These are phyloP conservation scores for Colletotrichum destructivum DNA, from an alignment of 2,329 filamentous ascomycete genomes.

Conservation along the genomic window DNA sequence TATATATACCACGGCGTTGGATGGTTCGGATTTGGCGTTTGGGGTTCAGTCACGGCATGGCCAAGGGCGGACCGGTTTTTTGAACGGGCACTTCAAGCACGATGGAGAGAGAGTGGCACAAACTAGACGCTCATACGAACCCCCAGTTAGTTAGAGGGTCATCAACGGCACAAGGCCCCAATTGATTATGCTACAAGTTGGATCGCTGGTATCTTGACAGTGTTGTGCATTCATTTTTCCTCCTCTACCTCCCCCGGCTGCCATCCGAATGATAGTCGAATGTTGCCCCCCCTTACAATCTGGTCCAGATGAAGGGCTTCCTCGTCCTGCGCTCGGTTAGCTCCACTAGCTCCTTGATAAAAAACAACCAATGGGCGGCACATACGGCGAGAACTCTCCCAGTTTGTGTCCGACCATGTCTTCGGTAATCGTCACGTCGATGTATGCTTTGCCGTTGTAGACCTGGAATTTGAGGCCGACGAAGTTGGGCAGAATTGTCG, in stretches of 20 bases:
- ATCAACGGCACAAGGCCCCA: conserved; percentile 30
- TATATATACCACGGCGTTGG: conserved; percentile 37
- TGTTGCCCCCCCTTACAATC: conserved; percentile 26
- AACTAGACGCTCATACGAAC: conserved; percentile 4
- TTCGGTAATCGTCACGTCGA: conserved; percentile 87
- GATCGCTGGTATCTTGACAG: conserved; percentile 39
- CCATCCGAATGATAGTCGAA: not conserved
- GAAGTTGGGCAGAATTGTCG: conserved; percentile 93
- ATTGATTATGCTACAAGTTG: conserved; percentile 29
- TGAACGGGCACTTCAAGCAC: conserved; percentile 3
- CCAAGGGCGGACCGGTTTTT: conserved; percentile 11
- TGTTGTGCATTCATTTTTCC: conserved; percentile 37
- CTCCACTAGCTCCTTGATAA: not conserved
- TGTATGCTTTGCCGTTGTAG: conserved; percentile 91
- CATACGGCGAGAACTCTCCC: conserved; percentile 91
- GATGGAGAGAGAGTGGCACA: conserved; percentile 9
- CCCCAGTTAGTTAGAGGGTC: conserved; percentile 7
- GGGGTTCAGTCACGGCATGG: conserved; percentile 19
- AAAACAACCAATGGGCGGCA: conserved; percentile 46
- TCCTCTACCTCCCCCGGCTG: conserved; percentile 15
- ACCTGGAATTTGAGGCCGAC: conserved; percentile 91
- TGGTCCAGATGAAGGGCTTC: conserved; percentile 69
- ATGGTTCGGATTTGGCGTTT: conserved; percentile 37
- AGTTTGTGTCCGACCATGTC: conserved; percentile 98
- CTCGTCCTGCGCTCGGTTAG: conserved; percentile 61